Evolutionary conservation across 2,329 filamentous ascomycete genomes (phyloP), one percentile per base, ranked within the genome.

Genomic region (Aspergillus amoenus): DNA sequence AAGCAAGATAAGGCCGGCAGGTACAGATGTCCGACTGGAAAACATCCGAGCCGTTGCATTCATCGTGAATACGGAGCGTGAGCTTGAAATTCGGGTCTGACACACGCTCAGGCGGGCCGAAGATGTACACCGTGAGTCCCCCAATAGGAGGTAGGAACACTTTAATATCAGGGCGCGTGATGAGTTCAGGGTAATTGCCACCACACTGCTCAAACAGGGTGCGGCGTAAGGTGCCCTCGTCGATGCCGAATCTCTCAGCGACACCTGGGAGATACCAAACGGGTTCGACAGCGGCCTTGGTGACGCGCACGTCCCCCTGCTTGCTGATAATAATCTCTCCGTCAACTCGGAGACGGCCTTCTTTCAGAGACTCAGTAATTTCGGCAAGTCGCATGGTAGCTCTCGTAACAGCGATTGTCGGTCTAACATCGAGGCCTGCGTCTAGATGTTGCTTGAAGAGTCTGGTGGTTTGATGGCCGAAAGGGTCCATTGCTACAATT

Each of bases 11-110:
- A 15, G 94, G 94, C 30, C 77, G 72, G 55, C 93, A 97, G 11
- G 94, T 97, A 78, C 94, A 97, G 69, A 97, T 99, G 73, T 99
- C 94, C 18, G 92, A 96, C 59, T 93, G 92, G 73, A 97, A 99
- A 42, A 97, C 94, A 76, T 99, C 94, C 72, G 90, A 95, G 56
- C 94, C 94, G 70, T 97, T 97, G 77, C 94, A 97, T 80, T 90
- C 87, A 68, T 90, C 88, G 72, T 90, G 94, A 46, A 97, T 88
- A 64, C 94, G 87, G 57, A 97, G 81, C 13, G 94, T 91, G 43
- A 97, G 81, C 59, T 84, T 86, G 56, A 87, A 87, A 53, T 88
- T 90, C 45, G 91, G 88, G 70, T 97, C 90, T 5, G 91, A 90
- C 85, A 97, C 94, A 71, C 94, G 96, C 53, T 90, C 90, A 18